phyloP scores from a whole-genome alignment of 805 yeast genomes.

The Maudiozyma pseudohumilis region DNA sequence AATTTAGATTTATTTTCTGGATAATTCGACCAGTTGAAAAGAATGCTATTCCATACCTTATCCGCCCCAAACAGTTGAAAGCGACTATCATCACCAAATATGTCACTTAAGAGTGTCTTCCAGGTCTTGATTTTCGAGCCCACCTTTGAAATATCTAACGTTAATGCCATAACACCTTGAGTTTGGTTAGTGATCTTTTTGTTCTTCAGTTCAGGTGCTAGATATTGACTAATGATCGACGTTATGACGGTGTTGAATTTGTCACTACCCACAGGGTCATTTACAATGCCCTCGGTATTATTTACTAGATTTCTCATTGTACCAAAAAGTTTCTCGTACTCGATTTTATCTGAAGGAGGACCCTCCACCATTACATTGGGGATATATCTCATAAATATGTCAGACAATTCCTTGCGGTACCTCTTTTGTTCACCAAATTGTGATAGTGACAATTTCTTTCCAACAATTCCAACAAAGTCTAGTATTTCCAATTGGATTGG shows the following conservation, averaged over 20 bases:
- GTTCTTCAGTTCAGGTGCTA: conserved; percentile 43
- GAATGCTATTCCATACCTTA: conserved; percentile 42
- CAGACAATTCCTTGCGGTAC: conserved; percentile 45
- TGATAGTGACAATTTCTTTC: conserved; percentile 45
- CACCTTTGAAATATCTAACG: conserved; percentile 26
- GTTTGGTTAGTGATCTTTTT: conserved; percentile 33
- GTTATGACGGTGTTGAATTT: conserved; percentile 42
- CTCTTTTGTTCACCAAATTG: conserved; percentile 55
- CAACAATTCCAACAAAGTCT: conserved; percentile 41
- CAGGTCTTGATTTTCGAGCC: conserved; percentile 41
- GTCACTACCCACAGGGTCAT: conserved; percentile 36
- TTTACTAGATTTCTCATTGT: conserved; percentile 13
- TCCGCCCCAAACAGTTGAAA: conserved; percentile 12
- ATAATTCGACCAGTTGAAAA: conserved; percentile 50
- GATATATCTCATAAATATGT: conserved; percentile 32
- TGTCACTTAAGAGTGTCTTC: conserved; percentile 55
- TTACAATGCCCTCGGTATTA: conserved; percentile 14
- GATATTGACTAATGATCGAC: conserved; percentile 42
- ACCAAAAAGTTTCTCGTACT: conserved; percentile 6
- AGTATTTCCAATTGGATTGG: conserved; percentile 44
- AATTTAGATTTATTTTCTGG: conserved; percentile 47
- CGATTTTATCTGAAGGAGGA: conserved; percentile 13
- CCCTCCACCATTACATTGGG: conserved; percentile 24
- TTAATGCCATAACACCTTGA: conserved; percentile 35
- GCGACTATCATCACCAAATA: conserved; percentile 42